phyloP scores from a whole-genome alignment of 306 rosid genomes.

The Quercus wislizeni region DNA sequence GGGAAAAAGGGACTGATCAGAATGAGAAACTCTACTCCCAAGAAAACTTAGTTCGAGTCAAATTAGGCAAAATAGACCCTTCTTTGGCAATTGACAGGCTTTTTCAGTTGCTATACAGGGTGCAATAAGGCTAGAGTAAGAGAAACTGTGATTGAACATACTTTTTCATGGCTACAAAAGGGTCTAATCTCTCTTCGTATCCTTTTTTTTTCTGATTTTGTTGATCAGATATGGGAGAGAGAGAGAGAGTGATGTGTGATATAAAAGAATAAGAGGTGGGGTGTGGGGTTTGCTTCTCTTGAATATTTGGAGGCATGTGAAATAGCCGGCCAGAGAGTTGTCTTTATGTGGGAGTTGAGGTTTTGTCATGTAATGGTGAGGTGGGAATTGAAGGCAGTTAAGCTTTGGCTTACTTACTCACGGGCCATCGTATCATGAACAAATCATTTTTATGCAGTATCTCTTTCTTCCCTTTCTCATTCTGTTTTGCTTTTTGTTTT shows the following conservation, averaged over 20 bases:
- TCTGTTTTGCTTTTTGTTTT: not conserved
- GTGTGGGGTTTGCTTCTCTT: constrained; percentile 1
- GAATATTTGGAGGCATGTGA: constrained; percentile 50
- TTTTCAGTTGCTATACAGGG: not conserved
- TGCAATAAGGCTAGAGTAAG: constrained; percentile 2
- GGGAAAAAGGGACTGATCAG: constrained; percentile 38
- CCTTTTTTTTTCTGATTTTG: constrained; percentile 10
- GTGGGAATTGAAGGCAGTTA: constrained; percentile 22
- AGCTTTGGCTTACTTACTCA: constrained; percentile 14
- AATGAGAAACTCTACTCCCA: constrained; percentile 24
- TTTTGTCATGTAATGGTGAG: constrained; percentile 39
- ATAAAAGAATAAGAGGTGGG: not conserved
- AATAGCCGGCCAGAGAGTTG: constrained; percentile 55
- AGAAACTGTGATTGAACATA: not conserved
- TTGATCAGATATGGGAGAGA: constrained; percentile 6
- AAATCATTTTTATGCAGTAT: constrained; percentile 13
- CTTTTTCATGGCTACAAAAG: constrained; percentile 39
- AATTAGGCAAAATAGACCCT: constrained; percentile 21
- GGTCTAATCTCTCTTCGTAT: constrained; percentile 15
- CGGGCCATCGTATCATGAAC: constrained; percentile 26
- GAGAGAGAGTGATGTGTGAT: constrained; percentile 5
- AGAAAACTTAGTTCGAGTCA: constrained; percentile 14
- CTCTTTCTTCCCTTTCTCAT: not conserved
- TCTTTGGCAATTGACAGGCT: constrained; percentile 5
- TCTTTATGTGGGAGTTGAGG: constrained; percentile 36